These are phyloP conservation scores for Candida tetrigidarum DNA, from an alignment of 1,139 yeast species.

Conservation along the genomic window DNA sequence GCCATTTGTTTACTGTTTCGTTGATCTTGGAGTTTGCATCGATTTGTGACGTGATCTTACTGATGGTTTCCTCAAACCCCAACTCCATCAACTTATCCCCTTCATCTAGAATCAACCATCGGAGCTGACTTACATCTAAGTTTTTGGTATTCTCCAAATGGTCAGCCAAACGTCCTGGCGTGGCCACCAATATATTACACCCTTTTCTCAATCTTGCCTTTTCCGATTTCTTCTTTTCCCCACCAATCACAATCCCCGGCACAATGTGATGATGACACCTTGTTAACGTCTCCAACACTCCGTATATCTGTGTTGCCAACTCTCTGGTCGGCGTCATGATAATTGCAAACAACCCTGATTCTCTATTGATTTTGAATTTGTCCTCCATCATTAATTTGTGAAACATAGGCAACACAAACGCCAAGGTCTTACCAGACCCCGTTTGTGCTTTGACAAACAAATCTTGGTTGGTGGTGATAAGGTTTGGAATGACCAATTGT, in stretches of 20 bases:
- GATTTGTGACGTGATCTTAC: slow-evolving; percentile 68
- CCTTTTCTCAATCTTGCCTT: slow-evolving; percentile 92
- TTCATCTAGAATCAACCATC: slow-evolving; percentile 91
- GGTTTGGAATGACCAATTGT: slow-evolving; percentile 75
- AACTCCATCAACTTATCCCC: slow-evolving; percentile 95
- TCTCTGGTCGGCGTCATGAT: slow-evolving; percentile 94
- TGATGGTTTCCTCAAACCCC: slow-evolving; percentile 93
- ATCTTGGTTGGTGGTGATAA: slow-evolving; percentile 61
- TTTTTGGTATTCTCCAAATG: slow-evolving; percentile 85
- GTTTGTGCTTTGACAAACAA: slow-evolving; percentile 92
- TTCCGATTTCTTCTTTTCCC: slow-evolving; percentile 91
- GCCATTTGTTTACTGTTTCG: slow-evolving; percentile 44
- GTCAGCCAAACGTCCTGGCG: slow-evolving; percentile 92
- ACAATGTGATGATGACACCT: slow-evolving; percentile 82
- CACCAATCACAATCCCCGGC: slow-evolving; percentile 94
- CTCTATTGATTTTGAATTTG: slow-evolving; percentile 56
- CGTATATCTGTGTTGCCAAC: slow-evolving; percentile 87
- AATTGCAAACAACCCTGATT: slow-evolving; percentile 87
- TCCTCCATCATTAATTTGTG: slow-evolving; percentile 63
- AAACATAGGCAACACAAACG: slow-evolving; percentile 84
- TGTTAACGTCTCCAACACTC: slow-evolving; percentile 72
- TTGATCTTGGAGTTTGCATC: slow-evolving; percentile 46
- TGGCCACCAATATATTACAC: slow-evolving; percentile 84
- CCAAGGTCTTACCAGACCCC: slow-evolving; percentile 92
- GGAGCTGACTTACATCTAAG: slow-evolving; percentile 68